Evolutionary conservation across 2,329 filamentous ascomycete species (phyloP), one percentile per base, ranked within the genome.

Genomic region (Trichophaea hybrida): DNA sequence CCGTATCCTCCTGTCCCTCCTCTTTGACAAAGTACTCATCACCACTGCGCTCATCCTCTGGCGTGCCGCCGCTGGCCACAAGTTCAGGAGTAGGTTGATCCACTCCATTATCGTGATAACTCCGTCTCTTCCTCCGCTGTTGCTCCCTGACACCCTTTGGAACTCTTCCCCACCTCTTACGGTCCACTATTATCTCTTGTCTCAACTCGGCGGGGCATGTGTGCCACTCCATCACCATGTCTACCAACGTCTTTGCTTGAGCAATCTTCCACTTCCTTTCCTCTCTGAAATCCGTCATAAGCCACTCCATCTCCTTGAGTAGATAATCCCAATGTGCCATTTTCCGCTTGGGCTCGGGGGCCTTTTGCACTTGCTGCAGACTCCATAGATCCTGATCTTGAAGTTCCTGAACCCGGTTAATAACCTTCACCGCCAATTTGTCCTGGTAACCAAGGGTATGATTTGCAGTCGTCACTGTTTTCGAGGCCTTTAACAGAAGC

Each of bases 331-430:
- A 87, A 67, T 97, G 91, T 1, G 85, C 83, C 0, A 81, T 78
- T 15, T 84, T 84, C 40, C 88, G 81, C 3, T 80, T 77, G 4
- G 91, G 90, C 71, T 98, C 93, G 1, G 83, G 78, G 43, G 83
- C 86, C 59, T 89, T 85, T 69, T 94, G 88, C 48, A 90, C 82
- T 69, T 98, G 93, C 56, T 91, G 80, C 51, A 98, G 73, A 4
- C 90, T 93, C 91, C 93, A 97, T 68, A 91, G 85, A 67, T 94
- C 89, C 35, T 85, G 82, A 69, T 91, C 88, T 69, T 98, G 93
- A 32, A 97, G 76, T 63, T 91, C 83, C 70, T 96, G 95, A 1
- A 98, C 88, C 12, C 88, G 79, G 59, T 88, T 83, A 3, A 97
- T 73, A 34, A 95, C 86, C 59, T 88, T 84, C 68, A 88, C 93